These are phyloP conservation scores for Glebionis coronaria DNA, from an alignment of 129 eudicot genomes.

Conservation along the genomic window DNA sequence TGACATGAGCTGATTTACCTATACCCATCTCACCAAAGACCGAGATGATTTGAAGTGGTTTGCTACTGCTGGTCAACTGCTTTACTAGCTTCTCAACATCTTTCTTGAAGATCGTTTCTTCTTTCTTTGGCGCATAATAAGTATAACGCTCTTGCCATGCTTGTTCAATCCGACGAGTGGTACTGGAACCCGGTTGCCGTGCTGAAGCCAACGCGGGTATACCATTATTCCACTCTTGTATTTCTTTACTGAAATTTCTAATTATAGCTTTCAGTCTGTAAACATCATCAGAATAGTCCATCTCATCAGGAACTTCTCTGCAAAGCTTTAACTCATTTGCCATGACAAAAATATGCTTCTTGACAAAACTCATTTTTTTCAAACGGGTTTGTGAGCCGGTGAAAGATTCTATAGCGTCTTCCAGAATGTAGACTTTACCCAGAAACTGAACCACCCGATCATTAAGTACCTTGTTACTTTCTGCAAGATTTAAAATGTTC, in stretches of 20 bases:
- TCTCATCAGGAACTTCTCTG: constrained; percentile 23
- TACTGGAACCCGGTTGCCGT: constrained; percentile 8
- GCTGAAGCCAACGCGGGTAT: constrained; percentile 18
- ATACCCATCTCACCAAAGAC: constrained; percentile 34
- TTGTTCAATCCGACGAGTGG: constrained; percentile 7
- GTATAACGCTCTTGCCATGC: constrained; percentile 26
- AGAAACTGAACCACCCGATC: constrained; percentile 19
- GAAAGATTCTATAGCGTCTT: constrained; percentile 29
- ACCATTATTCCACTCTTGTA: constrained; percentile 17
- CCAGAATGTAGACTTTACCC: constrained; percentile 20
- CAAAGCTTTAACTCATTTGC: constrained; percentile 25
- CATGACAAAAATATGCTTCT: constrained; percentile 15
- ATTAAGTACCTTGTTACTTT: constrained; percentile 11
- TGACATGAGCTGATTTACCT: constrained; percentile 41
- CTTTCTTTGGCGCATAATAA: constrained; percentile 22
- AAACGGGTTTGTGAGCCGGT: constrained; percentile 15
- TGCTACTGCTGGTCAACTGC: constrained; percentile 22
- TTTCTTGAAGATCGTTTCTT: constrained; percentile 31
- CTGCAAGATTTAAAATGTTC: not conserved
- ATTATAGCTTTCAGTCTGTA: constrained; percentile 15
- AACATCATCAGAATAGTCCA: constrained; percentile 5
- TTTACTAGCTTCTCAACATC: constrained; percentile 29
- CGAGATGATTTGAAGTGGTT: constrained; percentile 30
- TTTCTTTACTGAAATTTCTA: constrained; percentile 15
- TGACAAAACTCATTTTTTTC: constrained; percentile 21